These are phyloP conservation scores for Mesembryanthemum crystallinum DNA, from an alignment of 148 eudicot species.

Conservation along the genomic window DNA sequence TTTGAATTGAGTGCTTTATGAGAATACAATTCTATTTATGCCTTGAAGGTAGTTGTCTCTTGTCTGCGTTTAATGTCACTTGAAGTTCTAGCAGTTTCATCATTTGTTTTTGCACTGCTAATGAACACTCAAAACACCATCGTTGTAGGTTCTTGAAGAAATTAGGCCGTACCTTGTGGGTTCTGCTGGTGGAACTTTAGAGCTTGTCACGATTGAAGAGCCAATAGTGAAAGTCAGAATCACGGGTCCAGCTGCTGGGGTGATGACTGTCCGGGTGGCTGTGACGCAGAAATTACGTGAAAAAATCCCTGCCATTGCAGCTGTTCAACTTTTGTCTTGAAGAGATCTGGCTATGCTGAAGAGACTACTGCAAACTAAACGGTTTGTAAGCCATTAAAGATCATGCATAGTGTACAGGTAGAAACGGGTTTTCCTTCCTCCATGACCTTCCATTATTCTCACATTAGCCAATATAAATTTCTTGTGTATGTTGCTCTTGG, in stretches of 20 bases:
- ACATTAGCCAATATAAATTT: too few species aligned
- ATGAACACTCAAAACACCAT: background rate
- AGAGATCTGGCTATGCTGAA: background rate
- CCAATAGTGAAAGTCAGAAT: constrained; percentile 84
- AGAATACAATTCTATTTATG: too few species aligned
- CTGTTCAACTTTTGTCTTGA: constrained; percentile 72
- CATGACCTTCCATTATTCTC: background rate
- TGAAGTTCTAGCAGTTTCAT: background rate
- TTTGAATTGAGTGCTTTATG: too few species aligned
- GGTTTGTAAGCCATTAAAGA: background rate
- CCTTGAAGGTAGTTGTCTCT: too few species aligned
- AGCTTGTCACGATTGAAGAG: constrained; percentile 76
- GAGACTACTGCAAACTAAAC: background rate
- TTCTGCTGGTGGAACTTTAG: constrained; percentile 80
- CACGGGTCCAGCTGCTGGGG: constrained; percentile 89
- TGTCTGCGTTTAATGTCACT: background rate
- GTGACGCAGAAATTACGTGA: constrained; percentile 91
- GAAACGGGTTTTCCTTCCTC: background rate
- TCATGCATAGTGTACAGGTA: constrained; percentile 10
- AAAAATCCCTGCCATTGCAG: constrained; percentile 92
- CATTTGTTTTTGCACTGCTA: background rate
- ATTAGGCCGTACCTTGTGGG: constrained; percentile 86
- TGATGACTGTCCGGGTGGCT: constrained; percentile 94
- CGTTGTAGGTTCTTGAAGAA: constrained; percentile 77
- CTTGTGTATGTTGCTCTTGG: too few species aligned